phyloP scores from a whole-genome alignment of 768 basidiomycete genomes.

The Sarcodon sp. region DNA sequence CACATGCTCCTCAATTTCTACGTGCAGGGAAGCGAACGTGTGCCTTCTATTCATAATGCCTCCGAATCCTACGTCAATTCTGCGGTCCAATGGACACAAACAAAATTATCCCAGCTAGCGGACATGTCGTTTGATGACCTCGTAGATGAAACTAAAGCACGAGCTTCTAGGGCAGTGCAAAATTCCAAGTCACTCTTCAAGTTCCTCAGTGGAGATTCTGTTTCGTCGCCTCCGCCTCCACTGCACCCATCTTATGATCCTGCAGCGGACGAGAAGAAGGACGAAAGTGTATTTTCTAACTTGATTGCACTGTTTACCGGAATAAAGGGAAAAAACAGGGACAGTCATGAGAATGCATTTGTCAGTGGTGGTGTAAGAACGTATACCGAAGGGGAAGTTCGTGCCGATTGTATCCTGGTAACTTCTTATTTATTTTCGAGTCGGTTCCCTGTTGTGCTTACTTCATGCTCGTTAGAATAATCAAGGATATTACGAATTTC shows the following conservation, averaged over 20 bases:
- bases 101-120: conserved; percentile 25
- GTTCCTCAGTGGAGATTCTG: conserved; percentile 57
- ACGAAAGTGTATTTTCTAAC: conserved; percentile 25
- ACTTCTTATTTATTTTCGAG: conserved; percentile 12
- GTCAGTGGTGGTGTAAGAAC: conserved; percentile 23
- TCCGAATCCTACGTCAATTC: conserved; percentile 32
- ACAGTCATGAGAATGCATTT: conserved; percentile 14
- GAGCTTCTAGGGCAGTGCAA: conserved; percentile 27
- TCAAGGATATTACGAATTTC: conserved; percentile 66
- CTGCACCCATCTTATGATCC: conserved; percentile 13
- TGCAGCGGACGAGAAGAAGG: conserved; percentile 19
- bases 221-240: conserved; percentile 20
- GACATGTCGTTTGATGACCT: conserved; percentile 47
- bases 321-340: conserved; percentile 29
- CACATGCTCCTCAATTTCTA: conserved; percentile 82
- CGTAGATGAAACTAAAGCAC: conserved; percentile 31
- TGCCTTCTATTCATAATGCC: conserved; percentile 11
- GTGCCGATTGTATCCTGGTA: conserved; percentile 68
- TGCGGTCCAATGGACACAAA: conserved; percentile 27
- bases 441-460: neutral
- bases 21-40: conserved; percentile 46
- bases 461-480: conserved; percentile 25
- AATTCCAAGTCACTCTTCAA: conserved; percentile 44
- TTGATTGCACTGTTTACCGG: conserved; percentile 62
- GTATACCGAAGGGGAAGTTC: conserved; percentile 70